Evolutionary conservation across 1,139 yeast species (phyloP), one percentile per base, ranked within the genome.

Genomic region (Groenewaldozyma sp.): DNA sequence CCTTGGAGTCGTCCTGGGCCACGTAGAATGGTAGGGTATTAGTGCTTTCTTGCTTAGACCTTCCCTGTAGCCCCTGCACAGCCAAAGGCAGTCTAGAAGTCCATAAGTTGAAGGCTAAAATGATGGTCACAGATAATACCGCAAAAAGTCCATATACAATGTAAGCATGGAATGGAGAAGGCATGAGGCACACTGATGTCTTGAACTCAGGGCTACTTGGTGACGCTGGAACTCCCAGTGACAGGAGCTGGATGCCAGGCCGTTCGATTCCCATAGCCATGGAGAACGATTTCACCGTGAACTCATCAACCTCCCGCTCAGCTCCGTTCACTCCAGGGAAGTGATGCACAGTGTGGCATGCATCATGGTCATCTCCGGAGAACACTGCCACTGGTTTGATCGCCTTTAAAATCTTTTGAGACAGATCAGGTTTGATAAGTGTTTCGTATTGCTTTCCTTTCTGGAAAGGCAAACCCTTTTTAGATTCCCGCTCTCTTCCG

Each of bases 281-380:
- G 2, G 95, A 82, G 42, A 83, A 77, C 1, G 94, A 75, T 56
- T 91, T 91, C 14, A 87, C 87, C 0, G 96, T 83, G 45, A 82
- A 76, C 58, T 91, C 98, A 37, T 79, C 76, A 9, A 36, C 38
- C 13, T 55, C 55, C 2, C 61, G 60, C 1, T 68, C 66, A 20
- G 58, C 56, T 10, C 43, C 48, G 4, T 42, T 49, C 11, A 7
- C 11, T 7, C 26, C 11, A 5, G 13, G 13, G 40, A 70, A 76
- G 2, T 70, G 60, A 53, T 87, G 95, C 10, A 64, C 61, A 11
- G 82, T 73, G 47, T 82, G 87, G 60, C 98, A 91, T 49, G 86
- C 88, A 59, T 91, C 98, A 62, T 91, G 98, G 57, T 91, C 98
- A 56, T 91, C 98, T 1, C 98, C 98, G 3, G 94, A 79, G 56